phyloP scores from a whole-genome alignment of 2,329 filamentous ascomycete genomes.

The Penicillium sp. region DNA sequence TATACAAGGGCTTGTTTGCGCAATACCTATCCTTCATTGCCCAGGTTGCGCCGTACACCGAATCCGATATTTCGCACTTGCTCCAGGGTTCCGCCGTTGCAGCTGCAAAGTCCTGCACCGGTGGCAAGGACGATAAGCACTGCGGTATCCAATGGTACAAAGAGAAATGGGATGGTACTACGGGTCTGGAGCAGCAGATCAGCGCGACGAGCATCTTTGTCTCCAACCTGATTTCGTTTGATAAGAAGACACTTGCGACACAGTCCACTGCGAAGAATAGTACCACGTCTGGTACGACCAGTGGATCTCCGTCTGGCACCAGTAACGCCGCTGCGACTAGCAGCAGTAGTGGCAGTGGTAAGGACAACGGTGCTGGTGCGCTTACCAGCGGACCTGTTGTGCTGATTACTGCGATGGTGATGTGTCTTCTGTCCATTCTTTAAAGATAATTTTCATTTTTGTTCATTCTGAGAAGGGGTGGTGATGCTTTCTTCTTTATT shows the following conservation, averaged over 20 bases:
- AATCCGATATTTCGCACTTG: slow-evolving; percentile 58
- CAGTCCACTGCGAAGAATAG: slow-evolving; percentile 1
- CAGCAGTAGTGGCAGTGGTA: background rate
- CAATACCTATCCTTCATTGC: slow-evolving; percentile 65
- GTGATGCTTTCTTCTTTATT: background rate
- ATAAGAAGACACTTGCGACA: background rate
- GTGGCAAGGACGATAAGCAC: slow-evolving; percentile 25
- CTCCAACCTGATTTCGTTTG: slow-evolving; percentile 16
- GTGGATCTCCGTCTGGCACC: slow-evolving; percentile 3
- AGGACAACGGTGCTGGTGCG: slow-evolving; percentile 4
- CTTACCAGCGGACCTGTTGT: slow-evolving; percentile 1
- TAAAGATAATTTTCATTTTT: background rate
- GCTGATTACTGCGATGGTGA: background rate
- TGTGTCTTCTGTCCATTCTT: background rate
- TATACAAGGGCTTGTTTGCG: slow-evolving; percentile 71
- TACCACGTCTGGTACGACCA: background rate
- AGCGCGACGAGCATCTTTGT: slow-evolving; percentile 14
- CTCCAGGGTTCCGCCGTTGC: slow-evolving; percentile 62
- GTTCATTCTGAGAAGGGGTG: background rate
- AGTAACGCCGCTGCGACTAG: background rate
- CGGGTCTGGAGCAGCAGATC: slow-evolving; percentile 7
- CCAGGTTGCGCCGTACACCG: slow-evolving; percentile 64
- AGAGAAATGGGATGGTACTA: slow-evolving; percentile 5
- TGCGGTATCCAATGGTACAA: slow-evolving; percentile 17
- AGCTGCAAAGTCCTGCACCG: slow-evolving; percentile 65